Conservation (phyloP, 1,284 basidiomycete genomes). For the Neolentinus lepideus region DNA sequence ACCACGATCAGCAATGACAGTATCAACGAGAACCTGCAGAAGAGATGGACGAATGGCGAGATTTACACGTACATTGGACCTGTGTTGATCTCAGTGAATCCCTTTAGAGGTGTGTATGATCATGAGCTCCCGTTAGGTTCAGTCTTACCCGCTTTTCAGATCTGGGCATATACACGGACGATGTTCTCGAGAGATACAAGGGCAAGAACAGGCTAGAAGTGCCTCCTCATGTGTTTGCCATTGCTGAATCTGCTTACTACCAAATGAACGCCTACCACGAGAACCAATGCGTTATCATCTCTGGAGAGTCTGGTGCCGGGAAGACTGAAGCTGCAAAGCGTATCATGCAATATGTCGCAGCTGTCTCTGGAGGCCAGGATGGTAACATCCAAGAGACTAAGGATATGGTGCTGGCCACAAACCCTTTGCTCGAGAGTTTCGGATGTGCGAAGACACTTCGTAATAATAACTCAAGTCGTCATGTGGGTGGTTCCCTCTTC, state of each 20-base stretch:
- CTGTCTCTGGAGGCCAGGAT: slow-evolving; percentile 83
- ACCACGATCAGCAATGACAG: slow-evolving; percentile 97
- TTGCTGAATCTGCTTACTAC: slow-evolving; percentile 97
- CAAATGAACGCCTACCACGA: slow-evolving; percentile 99
- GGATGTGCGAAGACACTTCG: slow-evolving; percentile 98
- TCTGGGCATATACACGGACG: slow-evolving; percentile 95
- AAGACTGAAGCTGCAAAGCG: slow-evolving; percentile 97
- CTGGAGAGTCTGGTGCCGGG: slow-evolving; percentile 95
- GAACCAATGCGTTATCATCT: slow-evolving; percentile 99
- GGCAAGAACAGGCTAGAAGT: slow-evolving; percentile 99
- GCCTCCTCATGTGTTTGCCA: slow-evolving; percentile 95
- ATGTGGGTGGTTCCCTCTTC: slow-evolving; percentile 57
- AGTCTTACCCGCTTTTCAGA: slow-evolving; percentile 36
- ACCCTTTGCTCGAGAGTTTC: slow-evolving; percentile 96
- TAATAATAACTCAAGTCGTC: slow-evolving; percentile 98
- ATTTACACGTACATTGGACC: slow-evolving; percentile 99
- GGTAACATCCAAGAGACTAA: slow-evolving; percentile 94
- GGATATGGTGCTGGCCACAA: slow-evolving; percentile 99
- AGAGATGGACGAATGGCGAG: slow-evolving; percentile 91
- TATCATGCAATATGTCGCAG: slow-evolving; percentile 99
- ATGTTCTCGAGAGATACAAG: slow-evolving; percentile 80
- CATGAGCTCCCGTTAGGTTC: slow-evolving; percentile 6
- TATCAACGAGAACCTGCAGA: slow-evolving; percentile 97
- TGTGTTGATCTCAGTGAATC: slow-evolving; percentile 98
- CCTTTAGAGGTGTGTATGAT: slow-evolving; percentile 73